Evolutionary conservation across 2,329 filamentous ascomycete genomes (phyloP).

Genomic region (Fusarium sarcochroum): DNA sequence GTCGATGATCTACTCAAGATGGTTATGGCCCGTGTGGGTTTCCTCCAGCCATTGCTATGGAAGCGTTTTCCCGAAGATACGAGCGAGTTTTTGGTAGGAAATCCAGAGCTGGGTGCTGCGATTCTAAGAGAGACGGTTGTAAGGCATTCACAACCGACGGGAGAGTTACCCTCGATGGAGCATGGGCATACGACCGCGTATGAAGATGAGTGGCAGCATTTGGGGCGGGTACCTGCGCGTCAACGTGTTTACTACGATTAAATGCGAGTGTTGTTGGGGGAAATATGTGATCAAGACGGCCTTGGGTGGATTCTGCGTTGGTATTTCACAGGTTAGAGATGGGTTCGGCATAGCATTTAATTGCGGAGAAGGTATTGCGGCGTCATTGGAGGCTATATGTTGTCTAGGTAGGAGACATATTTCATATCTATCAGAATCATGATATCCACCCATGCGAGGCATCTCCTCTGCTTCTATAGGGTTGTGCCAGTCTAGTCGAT

Average conservation of each 20-base stretch:
- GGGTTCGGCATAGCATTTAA: background rate
- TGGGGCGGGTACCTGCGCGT: constrained; percentile 16
- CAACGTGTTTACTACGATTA: constrained; percentile 5
- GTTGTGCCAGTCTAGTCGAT: constrained; percentile 62
- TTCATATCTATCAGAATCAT: constrained; percentile 14
- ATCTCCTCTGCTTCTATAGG: background rate
- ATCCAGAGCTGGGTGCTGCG: constrained; percentile 62
- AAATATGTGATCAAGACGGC: background rate
- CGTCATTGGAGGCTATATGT: background rate
- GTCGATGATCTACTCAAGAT: constrained; percentile 61
- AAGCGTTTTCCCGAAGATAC: constrained; percentile 58
- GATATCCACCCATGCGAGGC: background rate
- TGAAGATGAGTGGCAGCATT: constrained; percentile 21
- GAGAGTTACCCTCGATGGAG: constrained; percentile 63
- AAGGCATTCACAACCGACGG: constrained; percentile 54
- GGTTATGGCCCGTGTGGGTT: constrained; percentile 64
- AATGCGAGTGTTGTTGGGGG: background rate
- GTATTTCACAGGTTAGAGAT: background rate
- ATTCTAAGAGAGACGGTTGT: constrained; percentile 63
- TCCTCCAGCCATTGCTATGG: constrained; percentile 62
- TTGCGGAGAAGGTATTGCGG: background rate
- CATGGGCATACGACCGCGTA: constrained; percentile 17
- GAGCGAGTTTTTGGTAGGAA: constrained; percentile 58
- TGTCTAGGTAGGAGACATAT: constrained; percentile 1
- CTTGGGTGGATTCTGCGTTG: background rate